Conservation (phyloP, 2,329 filamentous ascomycete species). For the Botrytis sinoallii region DNA sequence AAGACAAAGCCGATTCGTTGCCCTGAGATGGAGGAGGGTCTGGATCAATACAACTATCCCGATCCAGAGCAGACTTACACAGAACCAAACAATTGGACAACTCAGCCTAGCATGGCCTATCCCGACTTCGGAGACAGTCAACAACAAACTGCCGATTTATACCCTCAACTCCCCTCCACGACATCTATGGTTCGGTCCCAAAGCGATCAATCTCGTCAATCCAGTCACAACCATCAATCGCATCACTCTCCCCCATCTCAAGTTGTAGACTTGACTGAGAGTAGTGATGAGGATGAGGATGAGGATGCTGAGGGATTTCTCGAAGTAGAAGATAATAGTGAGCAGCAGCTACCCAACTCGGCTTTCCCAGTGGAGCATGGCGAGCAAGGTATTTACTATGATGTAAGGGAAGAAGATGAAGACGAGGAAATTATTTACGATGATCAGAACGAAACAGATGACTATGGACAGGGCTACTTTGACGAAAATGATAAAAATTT, state of each 20-base stretch:
- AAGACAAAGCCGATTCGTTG: not conserved
- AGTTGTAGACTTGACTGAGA: constrained; percentile 32
- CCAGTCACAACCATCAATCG: not conserved
- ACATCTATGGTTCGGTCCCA: constrained; percentile 29
- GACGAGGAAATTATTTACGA: constrained; percentile 5
- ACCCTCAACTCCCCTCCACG: constrained; percentile 20
- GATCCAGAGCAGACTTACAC: constrained; percentile 18
- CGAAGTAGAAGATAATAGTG: constrained; percentile 26
- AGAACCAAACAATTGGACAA: constrained; percentile 6
- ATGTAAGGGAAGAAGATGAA: not conserved
- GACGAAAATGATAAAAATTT: constrained; percentile 34
- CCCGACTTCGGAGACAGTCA: constrained; percentile 22
- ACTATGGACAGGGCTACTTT: constrained; percentile 31
- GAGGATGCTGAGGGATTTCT: constrained; percentile 17
- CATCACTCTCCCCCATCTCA: constrained; percentile 23
- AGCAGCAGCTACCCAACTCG: constrained; percentile 26
- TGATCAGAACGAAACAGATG: constrained; percentile 6
- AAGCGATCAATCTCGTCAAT: constrained; percentile 27
- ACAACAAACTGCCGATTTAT: constrained; percentile 7
- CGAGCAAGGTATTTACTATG: not conserved
- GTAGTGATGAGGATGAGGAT: constrained; percentile 26
- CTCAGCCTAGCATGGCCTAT: constrained; percentile 23
- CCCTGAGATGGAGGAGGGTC: not conserved
- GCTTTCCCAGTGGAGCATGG: not conserved
- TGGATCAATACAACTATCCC: constrained; percentile 13